phyloP scores from a whole-genome alignment of 805 yeast species.

The Clavispora fructus region DNA sequence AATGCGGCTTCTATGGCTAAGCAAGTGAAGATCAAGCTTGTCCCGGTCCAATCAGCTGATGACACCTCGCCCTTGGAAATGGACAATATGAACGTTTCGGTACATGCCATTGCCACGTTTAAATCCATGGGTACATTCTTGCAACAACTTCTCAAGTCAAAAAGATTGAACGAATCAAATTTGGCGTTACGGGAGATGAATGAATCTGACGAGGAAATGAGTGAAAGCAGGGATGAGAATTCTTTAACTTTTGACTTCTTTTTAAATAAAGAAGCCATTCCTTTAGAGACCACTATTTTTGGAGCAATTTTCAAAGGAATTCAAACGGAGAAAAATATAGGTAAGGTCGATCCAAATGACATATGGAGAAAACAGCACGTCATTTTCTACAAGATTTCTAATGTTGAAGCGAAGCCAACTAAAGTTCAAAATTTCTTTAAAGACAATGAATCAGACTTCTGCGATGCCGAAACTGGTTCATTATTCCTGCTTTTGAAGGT shows the following conservation, averaged over 20 bases:
- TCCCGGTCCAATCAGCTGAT: slow-evolving; percentile 6
- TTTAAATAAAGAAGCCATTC: slow-evolving; percentile 52
- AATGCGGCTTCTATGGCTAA: slow-evolving; percentile 63
- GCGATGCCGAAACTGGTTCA: slow-evolving; percentile 27
- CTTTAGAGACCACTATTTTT: slow-evolving; percentile 65
- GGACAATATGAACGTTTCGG: slow-evolving; percentile 38
- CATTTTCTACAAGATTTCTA: slow-evolving; percentile 35
- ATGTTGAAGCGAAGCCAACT: background rate
- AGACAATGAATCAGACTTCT: slow-evolving; percentile 18
- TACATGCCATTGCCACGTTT: slow-evolving; percentile 60
- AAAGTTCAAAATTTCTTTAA: background rate
- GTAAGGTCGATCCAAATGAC: slow-evolving; percentile 37
- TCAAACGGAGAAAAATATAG: slow-evolving; percentile 32
- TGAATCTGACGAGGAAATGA: background rate
- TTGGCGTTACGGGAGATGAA: background rate
- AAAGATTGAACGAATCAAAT: background rate
- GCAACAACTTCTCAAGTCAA: slow-evolving; percentile 33
- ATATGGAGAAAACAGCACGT: slow-evolving; percentile 60
- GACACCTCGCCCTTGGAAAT: background rate
- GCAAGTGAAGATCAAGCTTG: slow-evolving; percentile 58
- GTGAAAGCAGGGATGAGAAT: background rate
- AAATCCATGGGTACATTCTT: slow-evolving; percentile 46
- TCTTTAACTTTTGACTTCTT: slow-evolving; percentile 46
- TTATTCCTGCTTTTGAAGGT: slow-evolving; percentile 47
- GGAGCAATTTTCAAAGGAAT: slow-evolving; percentile 62